Evolutionary conservation across 768 basidiomycete species (phyloP), one percentile per base, ranked within the genome.

Genomic region (Mycena leptocephala): DNA sequence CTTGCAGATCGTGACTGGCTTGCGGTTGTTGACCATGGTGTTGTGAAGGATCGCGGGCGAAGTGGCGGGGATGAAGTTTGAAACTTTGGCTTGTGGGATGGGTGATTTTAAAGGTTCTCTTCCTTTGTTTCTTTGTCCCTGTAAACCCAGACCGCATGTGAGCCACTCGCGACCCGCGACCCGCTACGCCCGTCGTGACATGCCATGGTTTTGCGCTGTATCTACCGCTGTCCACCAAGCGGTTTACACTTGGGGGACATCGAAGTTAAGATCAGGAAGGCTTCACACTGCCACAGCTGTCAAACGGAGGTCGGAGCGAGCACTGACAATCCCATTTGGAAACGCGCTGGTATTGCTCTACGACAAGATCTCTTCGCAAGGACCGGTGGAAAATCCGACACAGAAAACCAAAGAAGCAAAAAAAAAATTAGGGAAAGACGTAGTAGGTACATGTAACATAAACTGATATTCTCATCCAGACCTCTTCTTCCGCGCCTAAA

Each of bases 1-100:
- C 62, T 41, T 63, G 62, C n/a, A 26, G 24, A 20, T 24, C 24
- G 37, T 26, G 62, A 63, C 39, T 11, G 62, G 26, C 62, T 41
- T 37, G 62, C 62, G 62, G 26, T 63, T 5, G 62, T 63, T 63
- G 62, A 63, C 62, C 62, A 63, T 63, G 62, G 16, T 62, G 35
- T 46, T 26, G 22, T 16, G 62, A 43, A 43, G 16, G 62, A 26
- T n/a, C 22, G 59, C 26, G 37, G 2, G 37, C 18, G 59, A 1
- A 16, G 35, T 13, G 59, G n/a, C n/a, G n/a, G n/a, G n/a, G n/a
- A n/a, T 35, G 37, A 26, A 16, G 24, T n/a, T 7, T 22, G n/a
- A n/a, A 14, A 33, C 28, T 18, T n/a, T 20, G 33, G 20, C 16
- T 62, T 16, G 35, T 11, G 59, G 35, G 2, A 24, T 37, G 59